Conservation (phyloP, 2,329 filamentous ascomycete species). For the Neophaeococcomyces aloes region DNA sequence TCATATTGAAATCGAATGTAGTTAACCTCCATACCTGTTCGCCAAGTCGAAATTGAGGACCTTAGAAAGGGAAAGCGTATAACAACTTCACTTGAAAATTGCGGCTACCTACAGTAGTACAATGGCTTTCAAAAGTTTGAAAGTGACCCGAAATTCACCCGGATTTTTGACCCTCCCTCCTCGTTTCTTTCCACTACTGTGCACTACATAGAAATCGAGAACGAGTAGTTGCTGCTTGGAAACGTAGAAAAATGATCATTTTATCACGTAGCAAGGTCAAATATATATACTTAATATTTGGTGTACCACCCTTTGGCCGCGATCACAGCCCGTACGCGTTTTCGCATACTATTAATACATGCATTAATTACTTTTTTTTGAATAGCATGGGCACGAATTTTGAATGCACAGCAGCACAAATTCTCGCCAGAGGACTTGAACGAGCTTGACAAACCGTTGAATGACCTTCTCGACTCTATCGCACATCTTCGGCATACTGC, state of each 20-base stretch:
- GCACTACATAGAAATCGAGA: conserved; percentile 1
- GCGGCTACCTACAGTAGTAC: too few relatives aligned
- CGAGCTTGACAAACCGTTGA: too few relatives aligned
- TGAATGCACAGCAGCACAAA: too few relatives aligned
- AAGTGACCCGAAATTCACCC: background rate
- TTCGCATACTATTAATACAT: conserved; percentile 1
- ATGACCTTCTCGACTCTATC: too few relatives aligned
- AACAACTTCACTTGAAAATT: too few relatives aligned
- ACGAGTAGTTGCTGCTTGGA: background rate
- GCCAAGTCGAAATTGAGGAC: too few relatives aligned
- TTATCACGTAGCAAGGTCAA: background rate
- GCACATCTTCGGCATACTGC: too few relatives aligned
- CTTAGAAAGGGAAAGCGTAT: too few relatives aligned
- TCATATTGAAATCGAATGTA: too few relatives aligned
- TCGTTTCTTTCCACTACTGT: conserved; percentile 2
- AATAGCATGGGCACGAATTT: too few relatives aligned
- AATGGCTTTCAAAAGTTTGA: conserved; percentile 3
- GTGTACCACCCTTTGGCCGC: conserved; percentile 1
- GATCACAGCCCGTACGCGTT: conserved; percentile 1
- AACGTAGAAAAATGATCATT: conserved; percentile 1
- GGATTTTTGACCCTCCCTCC: conserved; percentile 1
- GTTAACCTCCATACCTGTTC: too few relatives aligned
- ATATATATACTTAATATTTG: conserved; percentile 1
- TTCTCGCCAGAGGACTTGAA: too few relatives aligned
- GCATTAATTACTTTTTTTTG: background rate